Evolutionary conservation across 768 basidiomycete genomes (phyloP).

Genomic region (Naganishia onofrii): DNA sequence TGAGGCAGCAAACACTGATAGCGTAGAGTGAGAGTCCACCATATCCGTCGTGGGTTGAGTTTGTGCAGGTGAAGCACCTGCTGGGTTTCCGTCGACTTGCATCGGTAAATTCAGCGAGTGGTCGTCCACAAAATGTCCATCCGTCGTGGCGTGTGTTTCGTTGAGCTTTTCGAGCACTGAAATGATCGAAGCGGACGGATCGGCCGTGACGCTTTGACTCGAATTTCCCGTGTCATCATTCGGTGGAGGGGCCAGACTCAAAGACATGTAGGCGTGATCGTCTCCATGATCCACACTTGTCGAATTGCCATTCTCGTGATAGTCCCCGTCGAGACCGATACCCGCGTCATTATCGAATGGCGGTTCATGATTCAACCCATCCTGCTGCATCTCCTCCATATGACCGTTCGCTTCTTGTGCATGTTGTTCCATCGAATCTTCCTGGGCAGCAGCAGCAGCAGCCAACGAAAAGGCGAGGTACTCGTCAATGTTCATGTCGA

Average conservation of each 20-base stretch:
- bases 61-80: neutral
- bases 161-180: neutral
- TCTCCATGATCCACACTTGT: neutral
- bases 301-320: neutral
- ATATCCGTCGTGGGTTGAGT: neutral
- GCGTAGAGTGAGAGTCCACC: neutral
- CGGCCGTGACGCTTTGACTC: neutral
- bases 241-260: neutral
- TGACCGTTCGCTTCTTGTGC: neutral
- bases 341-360: neutral
- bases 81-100: neutral
- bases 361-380: neutral
- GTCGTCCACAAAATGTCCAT: neutral
- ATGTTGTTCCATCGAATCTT: conserved; percentile 13
- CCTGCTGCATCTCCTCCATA: neutral
- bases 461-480: conserved; percentile 21
- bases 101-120: neutral
- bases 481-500: conserved; percentile 25
- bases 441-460: conserved; percentile 14
- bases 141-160: neutral
- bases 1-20: neutral
- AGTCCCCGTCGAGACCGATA: neutral
- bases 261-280: neutral
- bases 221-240: neutral
- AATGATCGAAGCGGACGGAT: conserved; percentile 7